Evolutionary conservation across 2,329 filamentous ascomycete genomes (phyloP).

Genomic region (Colletotrichum cordylinicola): DNA sequence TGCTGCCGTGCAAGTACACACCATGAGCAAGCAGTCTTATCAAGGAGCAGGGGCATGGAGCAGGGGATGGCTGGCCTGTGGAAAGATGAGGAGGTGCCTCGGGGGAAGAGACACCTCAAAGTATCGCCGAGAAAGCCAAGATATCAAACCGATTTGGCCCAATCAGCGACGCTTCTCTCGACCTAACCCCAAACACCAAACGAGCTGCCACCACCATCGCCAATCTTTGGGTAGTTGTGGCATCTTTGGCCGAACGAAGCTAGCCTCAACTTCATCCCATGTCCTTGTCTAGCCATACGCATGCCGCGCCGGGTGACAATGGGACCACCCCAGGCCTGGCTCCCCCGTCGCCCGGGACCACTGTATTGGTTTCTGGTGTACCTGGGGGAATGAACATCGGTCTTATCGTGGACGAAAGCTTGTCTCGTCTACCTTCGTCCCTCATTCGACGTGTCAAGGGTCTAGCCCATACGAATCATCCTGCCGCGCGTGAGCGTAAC

Average conservation of each 20-base stretch:
- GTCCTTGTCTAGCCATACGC: background rate
- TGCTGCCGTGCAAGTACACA: background rate
- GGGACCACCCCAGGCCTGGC: background rate
- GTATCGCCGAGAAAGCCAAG: constrained; percentile 13
- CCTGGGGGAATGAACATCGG: background rate
- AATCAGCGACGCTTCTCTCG: background rate
- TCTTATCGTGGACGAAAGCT: constrained; percentile 15
- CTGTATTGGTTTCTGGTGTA: background rate
- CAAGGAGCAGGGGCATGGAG: background rate
- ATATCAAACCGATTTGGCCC: constrained; percentile 1
- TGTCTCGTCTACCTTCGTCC: background rate
- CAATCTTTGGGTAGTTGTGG: background rate
- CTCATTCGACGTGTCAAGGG: background rate
- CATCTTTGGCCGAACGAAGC: background rate
- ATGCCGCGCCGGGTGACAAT: constrained; percentile 10
- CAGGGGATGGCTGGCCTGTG: background rate
- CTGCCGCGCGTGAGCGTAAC: background rate
- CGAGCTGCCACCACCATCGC: background rate
- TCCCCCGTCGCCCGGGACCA: background rate
- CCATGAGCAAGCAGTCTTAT: background rate
- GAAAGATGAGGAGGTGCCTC: background rate
- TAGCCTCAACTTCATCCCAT: background rate
- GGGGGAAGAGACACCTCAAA: background rate
- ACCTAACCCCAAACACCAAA: background rate
- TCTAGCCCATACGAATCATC: background rate